Evolutionary conservation across 805 yeast species (phyloP).

Genomic region (Suhomyces prunicola): DNA sequence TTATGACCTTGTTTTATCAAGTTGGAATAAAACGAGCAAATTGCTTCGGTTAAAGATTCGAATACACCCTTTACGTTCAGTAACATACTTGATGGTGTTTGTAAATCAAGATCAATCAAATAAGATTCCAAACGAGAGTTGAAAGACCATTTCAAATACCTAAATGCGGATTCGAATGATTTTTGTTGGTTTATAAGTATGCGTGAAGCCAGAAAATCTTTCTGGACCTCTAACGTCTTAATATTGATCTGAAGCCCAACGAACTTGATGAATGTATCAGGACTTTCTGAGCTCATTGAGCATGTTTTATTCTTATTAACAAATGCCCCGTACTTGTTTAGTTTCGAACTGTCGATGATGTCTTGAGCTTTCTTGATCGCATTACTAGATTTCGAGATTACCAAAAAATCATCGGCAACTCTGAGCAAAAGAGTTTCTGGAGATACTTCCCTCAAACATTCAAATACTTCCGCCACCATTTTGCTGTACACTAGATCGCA

Average conservation of each 20-base stretch:
- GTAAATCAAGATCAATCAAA: constrained; percentile 16
- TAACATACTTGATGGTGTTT: constrained; percentile 10
- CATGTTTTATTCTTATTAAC: constrained; percentile 31
- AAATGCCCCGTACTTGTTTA: constrained; percentile 33
- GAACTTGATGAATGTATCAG: constrained; percentile 15
- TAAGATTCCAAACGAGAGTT: constrained; percentile 17
- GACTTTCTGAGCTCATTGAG: constrained; percentile 11
- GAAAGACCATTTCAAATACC: constrained; percentile 22
- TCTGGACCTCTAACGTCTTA: constrained; percentile 17
- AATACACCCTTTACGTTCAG: constrained; percentile 10
- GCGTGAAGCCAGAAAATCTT: constrained; percentile 5
- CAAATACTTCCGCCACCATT: constrained; percentile 42
- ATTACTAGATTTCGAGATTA: constrained; percentile 48
- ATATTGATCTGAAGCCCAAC: constrained; percentile 29
- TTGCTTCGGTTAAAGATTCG: constrained; percentile 7
- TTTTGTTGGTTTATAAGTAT: background rate
- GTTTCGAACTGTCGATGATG: constrained; percentile 16
- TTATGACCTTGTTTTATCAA: background rate
- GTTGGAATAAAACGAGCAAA: background rate
- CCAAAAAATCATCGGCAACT: constrained; percentile 80
- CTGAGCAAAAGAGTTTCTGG: constrained; percentile 47
- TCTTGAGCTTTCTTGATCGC: constrained; percentile 17
- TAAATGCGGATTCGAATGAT: constrained; percentile 19
- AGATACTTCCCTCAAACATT: constrained; percentile 11
- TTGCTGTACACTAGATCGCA: constrained; percentile 73